Conservation (phyloP, 345 rosid species). For the Gossypium turneri region DNA sequence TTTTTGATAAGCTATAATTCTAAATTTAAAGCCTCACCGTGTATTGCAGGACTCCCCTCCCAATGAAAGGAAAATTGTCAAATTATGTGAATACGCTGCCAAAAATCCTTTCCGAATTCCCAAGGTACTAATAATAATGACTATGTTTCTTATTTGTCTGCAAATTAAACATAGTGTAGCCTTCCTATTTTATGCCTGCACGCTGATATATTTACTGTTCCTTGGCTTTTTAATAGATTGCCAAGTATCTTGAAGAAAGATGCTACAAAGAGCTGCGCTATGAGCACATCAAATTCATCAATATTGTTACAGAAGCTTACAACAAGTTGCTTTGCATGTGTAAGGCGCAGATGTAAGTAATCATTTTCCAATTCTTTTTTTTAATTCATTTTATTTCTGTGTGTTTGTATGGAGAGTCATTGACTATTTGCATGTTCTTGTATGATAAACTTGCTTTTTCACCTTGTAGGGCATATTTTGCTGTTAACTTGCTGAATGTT, state of each 20-base stretch:
- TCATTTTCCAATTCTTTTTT: background rate
- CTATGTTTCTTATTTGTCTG: background rate
- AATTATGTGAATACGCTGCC: slow-evolving; percentile 90
- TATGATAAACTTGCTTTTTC: background rate
- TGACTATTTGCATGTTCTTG: background rate
- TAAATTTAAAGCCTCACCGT: background rate
- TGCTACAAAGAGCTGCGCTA: slow-evolving; percentile 80
- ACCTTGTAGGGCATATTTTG: slow-evolving; percentile 73
- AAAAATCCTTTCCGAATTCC: slow-evolving; percentile 84
- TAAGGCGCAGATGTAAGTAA: slow-evolving; percentile 81
- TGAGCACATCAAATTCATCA: slow-evolving; percentile 61
- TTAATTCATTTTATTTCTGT: background rate
- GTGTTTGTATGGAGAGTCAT: background rate
- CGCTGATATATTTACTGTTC: background rate
- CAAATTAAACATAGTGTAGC: background rate
- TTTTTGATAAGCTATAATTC: too few species aligned
- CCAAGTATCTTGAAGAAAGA: slow-evolving; percentile 85
- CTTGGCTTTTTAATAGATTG: slow-evolving; percentile 48
- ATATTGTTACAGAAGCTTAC: slow-evolving; percentile 64
- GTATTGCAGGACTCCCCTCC: slow-evolving; percentile 56
- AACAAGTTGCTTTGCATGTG: slow-evolving; percentile 72
- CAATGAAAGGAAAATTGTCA: slow-evolving; percentile 78
- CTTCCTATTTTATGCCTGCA: background rate
- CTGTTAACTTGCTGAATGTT: slow-evolving; percentile 72
- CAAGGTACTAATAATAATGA: slow-evolving; percentile 39